A percentile compares a stretch with the other conserved stretches of the same genome.
Evolutionary conservation across 129 eudicot species (phyloP).

Genomic region (Artemisia annua): DNA sequence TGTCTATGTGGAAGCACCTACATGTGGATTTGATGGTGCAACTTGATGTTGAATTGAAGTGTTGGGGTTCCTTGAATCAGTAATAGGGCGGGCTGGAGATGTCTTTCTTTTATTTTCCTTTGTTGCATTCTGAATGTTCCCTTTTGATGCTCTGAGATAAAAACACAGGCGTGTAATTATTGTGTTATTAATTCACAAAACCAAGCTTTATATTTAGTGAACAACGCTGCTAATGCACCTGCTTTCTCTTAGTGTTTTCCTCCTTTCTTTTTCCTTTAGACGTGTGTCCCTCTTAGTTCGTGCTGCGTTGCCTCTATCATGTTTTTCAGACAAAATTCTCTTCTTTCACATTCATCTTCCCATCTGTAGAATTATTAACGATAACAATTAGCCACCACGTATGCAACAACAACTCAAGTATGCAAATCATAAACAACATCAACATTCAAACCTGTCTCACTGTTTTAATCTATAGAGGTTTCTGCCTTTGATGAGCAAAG

Average conservation of each 20-base stretch:
- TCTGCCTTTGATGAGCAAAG: no score
- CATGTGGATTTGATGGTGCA: constrained; percentile 4
- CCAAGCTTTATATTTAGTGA: neutral
- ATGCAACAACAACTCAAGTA: neutral
- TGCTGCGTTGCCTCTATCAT: constrained; percentile 67
- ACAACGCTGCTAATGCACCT: constrained; percentile 29
- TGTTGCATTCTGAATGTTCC: constrained; percentile 28
- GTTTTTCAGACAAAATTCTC: constrained; percentile 64
- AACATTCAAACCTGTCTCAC: no score
- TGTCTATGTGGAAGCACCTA: constrained; percentile 15
- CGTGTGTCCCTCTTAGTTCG: constrained; percentile 65
- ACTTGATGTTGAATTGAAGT: constrained; percentile 21
- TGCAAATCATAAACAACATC: no score
- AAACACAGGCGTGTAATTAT: neutral
- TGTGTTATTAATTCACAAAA: neutral
- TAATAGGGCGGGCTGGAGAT: constrained; percentile 8
- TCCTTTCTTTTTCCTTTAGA: constrained; percentile 51
- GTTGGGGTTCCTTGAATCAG: neutral
- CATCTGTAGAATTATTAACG: constrained; percentile 49
- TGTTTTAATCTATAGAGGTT: no score
- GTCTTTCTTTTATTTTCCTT: constrained; percentile 23
- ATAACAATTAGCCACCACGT: constrained; percentile 13
- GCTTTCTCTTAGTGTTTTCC: constrained; percentile 39
- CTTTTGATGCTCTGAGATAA: constrained; percentile 39
- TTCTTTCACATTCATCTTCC: constrained; percentile 76